These are phyloP conservation scores for Austroboletus eburneus DNA, from an alignment of 768 basidiomycete genomes.

Conservation along the genomic window DNA sequence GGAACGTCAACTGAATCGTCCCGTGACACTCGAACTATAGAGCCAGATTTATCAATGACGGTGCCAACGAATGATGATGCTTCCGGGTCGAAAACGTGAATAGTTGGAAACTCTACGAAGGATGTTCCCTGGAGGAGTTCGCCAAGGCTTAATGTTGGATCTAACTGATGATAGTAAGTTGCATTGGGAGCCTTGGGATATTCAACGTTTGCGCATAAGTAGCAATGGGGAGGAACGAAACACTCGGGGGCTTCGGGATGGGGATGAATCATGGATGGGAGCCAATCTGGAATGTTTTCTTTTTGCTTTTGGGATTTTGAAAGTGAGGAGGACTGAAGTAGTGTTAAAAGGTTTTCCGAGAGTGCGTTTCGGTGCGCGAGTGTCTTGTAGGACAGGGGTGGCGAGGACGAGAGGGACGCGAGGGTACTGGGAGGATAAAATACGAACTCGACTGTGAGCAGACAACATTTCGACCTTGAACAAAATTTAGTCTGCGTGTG, in stretches of 20 bases:
- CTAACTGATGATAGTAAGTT: constrained; percentile 53
- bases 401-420: constrained; percentile 33
- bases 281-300: constrained; percentile 52
- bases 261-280: constrained; percentile 46
- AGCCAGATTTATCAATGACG: constrained; percentile 54
- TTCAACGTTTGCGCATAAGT: constrained; percentile 47
- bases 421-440: constrained; percentile 56
- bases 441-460: constrained; percentile 70
- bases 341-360: constrained; percentile 41
- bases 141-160: constrained; percentile 44
- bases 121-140: constrained; percentile 51
- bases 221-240: constrained; percentile 55
- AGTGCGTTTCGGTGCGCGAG: constrained; percentile 64
- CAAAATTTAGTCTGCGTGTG: constrained; percentile 10
- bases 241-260: constrained; percentile 53
- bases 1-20: constrained; percentile 26
- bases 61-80: constrained; percentile 52
- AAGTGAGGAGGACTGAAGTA: constrained; percentile 36
- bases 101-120: constrained; percentile 82
- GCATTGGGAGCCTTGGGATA: constrained; percentile 22
- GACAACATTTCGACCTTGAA: constrained; percentile 58
- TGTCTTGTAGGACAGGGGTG: constrained; percentile 43
- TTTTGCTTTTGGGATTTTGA: constrained; percentile 41
- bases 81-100: constrained; percentile 65
- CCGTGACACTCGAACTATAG: constrained; percentile 15